Evolutionary conservation across 2,329 filamentous ascomycete species (phyloP).

Genomic region (Neonectria magnoliae): DNA sequence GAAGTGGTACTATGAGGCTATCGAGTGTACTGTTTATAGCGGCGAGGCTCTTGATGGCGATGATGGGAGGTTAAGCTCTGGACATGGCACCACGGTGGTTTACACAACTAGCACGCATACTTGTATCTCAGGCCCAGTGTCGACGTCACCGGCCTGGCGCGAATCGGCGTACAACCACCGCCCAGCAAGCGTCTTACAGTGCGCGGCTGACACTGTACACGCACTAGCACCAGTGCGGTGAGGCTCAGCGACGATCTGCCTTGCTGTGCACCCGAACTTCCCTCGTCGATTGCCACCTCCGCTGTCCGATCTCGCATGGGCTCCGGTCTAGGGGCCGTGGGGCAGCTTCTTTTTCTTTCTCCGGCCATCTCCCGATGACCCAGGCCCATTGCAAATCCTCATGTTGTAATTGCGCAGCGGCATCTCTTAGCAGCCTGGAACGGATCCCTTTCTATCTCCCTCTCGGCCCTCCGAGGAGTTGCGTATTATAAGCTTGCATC

Average conservation of each 20-base stretch:
- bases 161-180: not conserved
- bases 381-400: constrained; percentile 48
- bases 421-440: constrained; percentile 8
- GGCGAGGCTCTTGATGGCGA: not conserved
- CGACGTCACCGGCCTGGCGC: constrained; percentile 6
- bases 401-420: constrained; percentile 44
- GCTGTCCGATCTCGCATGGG: constrained; percentile 36
- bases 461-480: constrained; percentile 37
- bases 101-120: no score
- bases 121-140: not conserved
- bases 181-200: not conserved
- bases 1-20: not conserved
- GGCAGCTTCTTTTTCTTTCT: not conserved
- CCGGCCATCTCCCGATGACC: constrained; percentile 4
- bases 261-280: not conserved
- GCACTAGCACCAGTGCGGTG: no score
- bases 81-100: not conserved
- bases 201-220: not conserved
- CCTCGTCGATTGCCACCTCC: not conserved
- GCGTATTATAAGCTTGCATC: constrained; percentile 11
- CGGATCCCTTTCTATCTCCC: constrained; percentile 10
- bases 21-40: not conserved
- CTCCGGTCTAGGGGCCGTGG: not conserved
- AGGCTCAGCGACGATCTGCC: not conserved
- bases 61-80: not conserved